phyloP scores from a whole-genome alignment of 306 rosid species.

The Medicago truncatula region DNA sequence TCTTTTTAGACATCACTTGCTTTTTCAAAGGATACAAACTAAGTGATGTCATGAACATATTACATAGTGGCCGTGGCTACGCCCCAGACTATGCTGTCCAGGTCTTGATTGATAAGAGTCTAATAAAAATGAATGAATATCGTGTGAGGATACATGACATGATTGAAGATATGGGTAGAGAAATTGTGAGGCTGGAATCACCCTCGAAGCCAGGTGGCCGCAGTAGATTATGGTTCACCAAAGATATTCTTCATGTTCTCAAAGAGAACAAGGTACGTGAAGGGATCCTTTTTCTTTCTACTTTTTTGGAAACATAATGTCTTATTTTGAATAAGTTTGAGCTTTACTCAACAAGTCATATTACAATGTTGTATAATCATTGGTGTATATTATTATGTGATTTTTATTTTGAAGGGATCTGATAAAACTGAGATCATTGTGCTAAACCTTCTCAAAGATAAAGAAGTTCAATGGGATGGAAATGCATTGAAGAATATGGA shows the following conservation, averaged over 20 bases:
- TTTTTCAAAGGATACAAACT: conserved; percentile 12
- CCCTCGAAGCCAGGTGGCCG: neutral
- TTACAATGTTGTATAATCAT: too few species aligned
- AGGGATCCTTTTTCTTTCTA: neutral
- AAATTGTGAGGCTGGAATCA: neutral
- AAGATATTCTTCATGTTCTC: conserved; percentile 26
- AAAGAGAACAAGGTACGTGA: conserved; percentile 16
- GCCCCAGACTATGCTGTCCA: neutral
- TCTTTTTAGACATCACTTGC: conserved; percentile 14
- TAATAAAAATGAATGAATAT: neutral
- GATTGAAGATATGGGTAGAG: neutral
- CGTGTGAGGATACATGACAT: conserved; percentile 18
- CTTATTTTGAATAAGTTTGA: too few species aligned
- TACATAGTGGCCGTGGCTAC: neutral
- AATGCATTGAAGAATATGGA: conserved; percentile 2
- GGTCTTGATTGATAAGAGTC: conserved; percentile 1
- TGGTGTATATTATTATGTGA: neutral
- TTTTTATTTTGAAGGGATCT: conserved; percentile 3
- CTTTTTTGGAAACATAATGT: too few species aligned
- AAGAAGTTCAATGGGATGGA: neutral
- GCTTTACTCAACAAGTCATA: neutral
- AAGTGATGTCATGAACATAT: neutral
- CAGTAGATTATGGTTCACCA: neutral
- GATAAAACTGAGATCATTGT: neutral
- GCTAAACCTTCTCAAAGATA: neutral